phyloP scores from a whole-genome alignment of 179 eudicot genomes.

The Corrigiola litoralis region DNA sequence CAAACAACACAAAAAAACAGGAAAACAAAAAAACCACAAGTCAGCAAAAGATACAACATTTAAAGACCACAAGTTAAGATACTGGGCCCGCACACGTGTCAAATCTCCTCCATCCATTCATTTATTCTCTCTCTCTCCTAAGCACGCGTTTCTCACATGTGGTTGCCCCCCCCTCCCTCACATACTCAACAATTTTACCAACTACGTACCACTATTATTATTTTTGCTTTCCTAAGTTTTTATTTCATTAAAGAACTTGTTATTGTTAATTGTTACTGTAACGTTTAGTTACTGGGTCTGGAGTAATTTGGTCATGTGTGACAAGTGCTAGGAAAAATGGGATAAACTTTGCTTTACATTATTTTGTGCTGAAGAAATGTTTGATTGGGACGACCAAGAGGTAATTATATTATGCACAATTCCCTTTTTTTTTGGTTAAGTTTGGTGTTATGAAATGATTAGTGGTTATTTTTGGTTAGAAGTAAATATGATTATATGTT shows the following conservation, averaged over 20 bases:
- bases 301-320: not conserved
- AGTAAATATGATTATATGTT: not conserved
- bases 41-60: constrained; percentile 1
- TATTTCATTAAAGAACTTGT: too few species aligned
- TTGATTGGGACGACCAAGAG: constrained; percentile 83
- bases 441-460: not conserved
- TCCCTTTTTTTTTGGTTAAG: not conserved
- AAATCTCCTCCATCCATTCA: too few species aligned
- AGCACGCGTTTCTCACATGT: too few species aligned
- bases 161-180: too few species aligned
- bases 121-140: not conserved
- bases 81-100: constrained; percentile 20
- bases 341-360: constrained; percentile 22
- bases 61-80: constrained; percentile 17
- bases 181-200: too few species aligned
- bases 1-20: not conserved
- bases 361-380: constrained; percentile 37
- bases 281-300: too few species aligned
- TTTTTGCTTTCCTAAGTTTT: too few species aligned
- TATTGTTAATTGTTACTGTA: not conserved
- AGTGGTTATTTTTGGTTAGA: not conserved
- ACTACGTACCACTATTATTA: too few species aligned
- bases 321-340: constrained; percentile 13
- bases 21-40: not conserved
- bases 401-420: constrained; percentile 14